These are phyloP conservation scores for Aurinia saxatilis DNA, from an alignment of 345 rosid genomes.

Conservation along the genomic window DNA sequence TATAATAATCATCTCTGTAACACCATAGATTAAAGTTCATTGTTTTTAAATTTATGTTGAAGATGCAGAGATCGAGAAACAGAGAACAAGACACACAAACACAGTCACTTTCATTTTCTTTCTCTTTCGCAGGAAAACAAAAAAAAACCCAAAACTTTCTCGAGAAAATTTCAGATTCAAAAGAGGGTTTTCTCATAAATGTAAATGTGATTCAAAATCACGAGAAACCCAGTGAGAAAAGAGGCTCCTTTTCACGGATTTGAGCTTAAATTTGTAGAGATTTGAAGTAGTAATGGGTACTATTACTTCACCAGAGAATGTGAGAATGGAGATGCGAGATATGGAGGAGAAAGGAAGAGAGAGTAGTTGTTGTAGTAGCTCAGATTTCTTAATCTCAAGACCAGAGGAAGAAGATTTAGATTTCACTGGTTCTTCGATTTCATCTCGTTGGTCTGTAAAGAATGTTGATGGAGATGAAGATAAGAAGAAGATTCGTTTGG, in stretches of 20 bases:
- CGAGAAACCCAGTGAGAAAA: background rate
- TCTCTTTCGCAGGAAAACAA: background rate
- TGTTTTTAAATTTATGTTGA: slow-evolving; percentile 26
- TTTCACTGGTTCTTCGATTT: slow-evolving; percentile 47
- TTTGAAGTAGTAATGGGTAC: slow-evolving; percentile 27
- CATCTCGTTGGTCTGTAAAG: slow-evolving; percentile 41
- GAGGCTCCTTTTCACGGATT: slow-evolving; percentile 35
- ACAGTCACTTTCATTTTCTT: slow-evolving; percentile 20
- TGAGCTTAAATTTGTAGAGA: slow-evolving; percentile 35
- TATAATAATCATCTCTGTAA: slow-evolving; percentile 23
- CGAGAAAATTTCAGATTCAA: slow-evolving; percentile 1
- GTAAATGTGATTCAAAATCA: slow-evolving; percentile 17
- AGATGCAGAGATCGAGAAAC: slow-evolving; percentile 18
- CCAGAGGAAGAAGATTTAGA: slow-evolving; percentile 46
- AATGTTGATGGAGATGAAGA: slow-evolving; percentile 34
- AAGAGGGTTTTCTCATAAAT: slow-evolving; percentile 3
- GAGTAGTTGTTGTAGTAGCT: slow-evolving; percentile 61
- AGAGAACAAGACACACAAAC: background rate
- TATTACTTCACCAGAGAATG: slow-evolving; percentile 22
- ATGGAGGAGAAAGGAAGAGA: slow-evolving; percentile 44
- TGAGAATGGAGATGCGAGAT: slow-evolving; percentile 32
- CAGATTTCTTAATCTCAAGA: slow-evolving; percentile 53
- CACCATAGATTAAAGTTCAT: background rate
- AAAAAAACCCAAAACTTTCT: background rate
- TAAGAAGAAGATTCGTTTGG: slow-evolving; percentile 40